Base-by-base conservation (phyloP, 352 stramenopile genomes). In the Pythium rhizo-oryzae region DNA sequence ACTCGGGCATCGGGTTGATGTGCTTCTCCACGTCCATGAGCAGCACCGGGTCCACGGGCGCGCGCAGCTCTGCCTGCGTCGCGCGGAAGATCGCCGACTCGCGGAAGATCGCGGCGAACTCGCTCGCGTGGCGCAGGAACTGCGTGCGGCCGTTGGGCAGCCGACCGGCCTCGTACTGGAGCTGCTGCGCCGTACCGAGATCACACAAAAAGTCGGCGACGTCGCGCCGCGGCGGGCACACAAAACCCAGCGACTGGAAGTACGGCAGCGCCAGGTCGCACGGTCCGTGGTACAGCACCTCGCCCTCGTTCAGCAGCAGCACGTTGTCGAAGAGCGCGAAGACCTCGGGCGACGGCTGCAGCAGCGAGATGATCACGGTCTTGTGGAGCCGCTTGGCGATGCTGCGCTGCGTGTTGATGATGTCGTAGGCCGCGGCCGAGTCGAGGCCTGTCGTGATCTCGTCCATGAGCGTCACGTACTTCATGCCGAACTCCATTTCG, bases 391-490 rank as follows among this genome's bases (percentile, higher is more conserved):
- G 59, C 68, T 67, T 63, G 47, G 75, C 78, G 18, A 78, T 51
- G 59, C 76, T 65, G 15, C 62, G 72, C 5, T 96, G 61, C 18
- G 81, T 65, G 47, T 80, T 81, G 66, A 89, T 80, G 65, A 98
- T 98, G 64, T 98, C 92, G 62, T 80, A 97, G 6, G 92, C 72
- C 15, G 80, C 80, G 5, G 79, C 81, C 8, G 68, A 78, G 79
- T 99, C 93, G 8, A 99, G 78, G 0, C 95, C 95, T 28, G 92
- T 98, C 51, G 79, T 94, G 69, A 98, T 97, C 78, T 96, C 87
- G 74, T 98, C 93, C 72, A 89, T 87, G 55, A 94, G 79, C 13
- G 84, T 56, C 16, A 97, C 79, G n/a, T 76, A 80, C 66, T 82
- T 78, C 39, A 75, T 62, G 16, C 77, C 74, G 52, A 92, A 84